Evolutionary conservation across 2,329 filamentous ascomycete species (phyloP).

Genomic region (Cercospora sp.): DNA sequence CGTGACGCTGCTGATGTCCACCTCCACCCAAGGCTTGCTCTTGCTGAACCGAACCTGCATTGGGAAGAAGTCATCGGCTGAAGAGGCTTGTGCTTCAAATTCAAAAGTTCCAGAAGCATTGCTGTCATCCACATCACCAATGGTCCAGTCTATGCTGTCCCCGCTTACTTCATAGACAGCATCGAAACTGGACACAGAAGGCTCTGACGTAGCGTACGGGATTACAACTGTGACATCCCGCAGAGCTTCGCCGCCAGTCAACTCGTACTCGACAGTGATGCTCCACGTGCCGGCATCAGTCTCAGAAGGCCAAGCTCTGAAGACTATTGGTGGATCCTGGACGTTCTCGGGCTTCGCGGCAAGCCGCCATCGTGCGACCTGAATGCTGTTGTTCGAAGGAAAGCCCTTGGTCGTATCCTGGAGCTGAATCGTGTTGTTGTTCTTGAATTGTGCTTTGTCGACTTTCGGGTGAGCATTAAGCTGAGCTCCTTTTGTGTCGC

Average conservation of each 20-base stretch:
- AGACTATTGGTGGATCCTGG: conserved; percentile 83
- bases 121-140: conserved; percentile 79
- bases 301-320: conserved; percentile 97
- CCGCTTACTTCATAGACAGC: conserved; percentile 91
- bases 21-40: conserved; percentile 80
- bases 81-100: conserved; percentile 84
- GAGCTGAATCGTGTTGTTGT: conserved; percentile 81
- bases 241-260: conserved; percentile 75
- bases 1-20: conserved; percentile 80
- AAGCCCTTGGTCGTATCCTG: conserved; percentile 86
- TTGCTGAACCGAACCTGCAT: conserved; percentile 92
- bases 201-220: conserved; percentile 81
- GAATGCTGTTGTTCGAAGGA: conserved; percentile 90
- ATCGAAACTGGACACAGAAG: conserved; percentile 88
- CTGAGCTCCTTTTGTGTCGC: conserved; percentile 78
- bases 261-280: conserved; percentile 93
- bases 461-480: conserved; percentile 97
- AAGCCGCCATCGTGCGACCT: conserved; percentile 89
- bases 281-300: conserved; percentile 77
- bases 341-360: conserved; percentile 77
- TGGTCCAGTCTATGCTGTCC: conserved; percentile 89
- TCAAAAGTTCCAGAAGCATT: conserved; percentile 88
- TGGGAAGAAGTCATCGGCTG: conserved; percentile 96
- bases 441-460: conserved; percentile 83
- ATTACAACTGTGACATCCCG: conserved; percentile 85